Conservation (phyloP, 495 filamentous ascomycete genomes). For the Podospora tetraspora region DNA sequence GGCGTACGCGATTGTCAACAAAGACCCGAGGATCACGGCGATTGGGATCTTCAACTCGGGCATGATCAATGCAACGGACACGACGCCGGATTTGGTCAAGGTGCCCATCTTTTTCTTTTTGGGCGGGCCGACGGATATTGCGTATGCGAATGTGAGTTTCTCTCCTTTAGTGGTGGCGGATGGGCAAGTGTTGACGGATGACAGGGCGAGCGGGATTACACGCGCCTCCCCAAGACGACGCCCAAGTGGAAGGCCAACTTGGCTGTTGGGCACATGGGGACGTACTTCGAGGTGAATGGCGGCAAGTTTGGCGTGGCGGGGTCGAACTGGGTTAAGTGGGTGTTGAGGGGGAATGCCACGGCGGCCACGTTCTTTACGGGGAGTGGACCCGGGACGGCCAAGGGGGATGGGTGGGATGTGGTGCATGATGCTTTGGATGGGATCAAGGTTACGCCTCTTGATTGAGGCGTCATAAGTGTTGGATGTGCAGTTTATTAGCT, state of each 20-base stretch:
- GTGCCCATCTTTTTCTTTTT: slow-evolving; percentile 4
- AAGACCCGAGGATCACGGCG: background rate
- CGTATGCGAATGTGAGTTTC: slow-evolving; percentile 2
- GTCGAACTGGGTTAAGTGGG: slow-evolving; percentile 4
- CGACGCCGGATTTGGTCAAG: background rate
- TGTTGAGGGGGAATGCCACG: background rate
- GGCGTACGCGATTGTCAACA: background rate
- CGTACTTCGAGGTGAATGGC: background rate
- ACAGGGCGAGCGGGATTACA: slow-evolving; percentile 6
- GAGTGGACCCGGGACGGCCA: background rate
- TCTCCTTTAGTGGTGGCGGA: background rate
- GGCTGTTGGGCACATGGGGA: background rate
- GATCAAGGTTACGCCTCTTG: slow-evolving; percentile 7
- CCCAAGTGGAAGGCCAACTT: slow-evolving; percentile 10
- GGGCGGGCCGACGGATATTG: background rate
- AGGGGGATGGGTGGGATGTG: slow-evolving; percentile 1
- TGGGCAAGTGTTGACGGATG: background rate
- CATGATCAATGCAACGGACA: background rate
- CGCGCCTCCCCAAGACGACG: background rate
- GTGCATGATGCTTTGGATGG: background rate
- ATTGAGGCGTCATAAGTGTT: background rate
- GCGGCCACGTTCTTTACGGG: slow-evolving; percentile 1
- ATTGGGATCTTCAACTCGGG: slow-evolving; percentile 2
- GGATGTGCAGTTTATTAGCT: too few species aligned
- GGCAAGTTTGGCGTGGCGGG: slow-evolving; percentile 7